Evolutionary conservation across 1,139 yeast genomes (phyloP).

Genomic region (Meyerozyma carpophila): DNA sequence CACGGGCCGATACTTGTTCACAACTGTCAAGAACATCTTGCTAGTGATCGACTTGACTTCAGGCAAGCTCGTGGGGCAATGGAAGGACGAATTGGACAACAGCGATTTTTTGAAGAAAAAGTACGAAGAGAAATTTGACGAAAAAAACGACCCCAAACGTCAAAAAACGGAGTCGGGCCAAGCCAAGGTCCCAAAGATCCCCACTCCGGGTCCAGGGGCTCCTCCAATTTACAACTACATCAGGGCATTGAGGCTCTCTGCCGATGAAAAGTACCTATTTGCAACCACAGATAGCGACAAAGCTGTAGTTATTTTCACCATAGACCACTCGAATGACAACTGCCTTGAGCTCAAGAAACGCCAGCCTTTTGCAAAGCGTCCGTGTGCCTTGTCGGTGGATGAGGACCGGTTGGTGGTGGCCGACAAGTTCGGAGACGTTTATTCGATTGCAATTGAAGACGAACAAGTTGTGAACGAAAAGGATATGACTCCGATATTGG

Average conservation of each 20-base stretch:
- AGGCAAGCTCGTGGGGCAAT: conserved; percentile 37
- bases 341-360: conserved; percentile 55
- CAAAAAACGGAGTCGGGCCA: conserved; percentile 9
- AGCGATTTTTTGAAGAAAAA: conserved; percentile 37
- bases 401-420: conserved; percentile 60
- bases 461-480: conserved; percentile 33
- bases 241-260: conserved; percentile 51
- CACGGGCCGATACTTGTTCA: conserved; percentile 44
- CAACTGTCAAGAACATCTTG: conserved; percentile 52
- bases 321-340: conserved; percentile 27
- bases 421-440: conserved; percentile 98
- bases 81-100: conserved; percentile 54
- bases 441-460: conserved; percentile 42
- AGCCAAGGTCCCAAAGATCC: conserved; percentile 46
- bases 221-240: conserved; percentile 63
- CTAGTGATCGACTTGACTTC: conserved; percentile 39
- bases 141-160: conserved; percentile 5
- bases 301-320: conserved; percentile 59
- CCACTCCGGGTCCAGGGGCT: conserved; percentile 64
- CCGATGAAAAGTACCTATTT: conserved; percentile 50
- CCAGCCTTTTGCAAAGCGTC: conserved; percentile 83
- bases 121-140: conserved; percentile 23
- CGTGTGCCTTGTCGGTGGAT: conserved; percentile 67
- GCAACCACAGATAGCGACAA: conserved; percentile 83
- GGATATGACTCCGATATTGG: conserved; percentile 61